A percentile compares a stretch with the other conserved stretches of the same genome.
phyloP scores from a whole-genome alignment of 192 early-diverging fungal species.

The Gonapodya prolifera region DNA sequence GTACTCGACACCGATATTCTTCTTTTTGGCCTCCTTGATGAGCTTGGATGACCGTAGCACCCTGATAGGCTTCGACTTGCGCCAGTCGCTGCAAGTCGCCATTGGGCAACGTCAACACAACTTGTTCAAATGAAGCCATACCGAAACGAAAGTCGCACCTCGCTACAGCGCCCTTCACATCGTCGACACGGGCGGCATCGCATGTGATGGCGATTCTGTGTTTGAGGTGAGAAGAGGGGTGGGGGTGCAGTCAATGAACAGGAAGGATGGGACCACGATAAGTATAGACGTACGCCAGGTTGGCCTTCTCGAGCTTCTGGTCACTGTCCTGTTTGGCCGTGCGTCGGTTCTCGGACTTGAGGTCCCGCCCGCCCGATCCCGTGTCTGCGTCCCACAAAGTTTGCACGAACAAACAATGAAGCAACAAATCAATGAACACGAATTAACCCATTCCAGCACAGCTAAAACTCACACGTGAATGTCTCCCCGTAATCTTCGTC shows the following conservation, averaged over 20 bases:
- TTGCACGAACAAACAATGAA: no score
- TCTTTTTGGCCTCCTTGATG: conserved; percentile 17
- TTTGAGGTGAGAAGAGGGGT: background rate
- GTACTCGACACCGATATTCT: conserved; percentile 10
- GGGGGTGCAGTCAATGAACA: background rate
- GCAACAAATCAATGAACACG: background rate
- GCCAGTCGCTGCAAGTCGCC: background rate
- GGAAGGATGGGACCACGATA: background rate
- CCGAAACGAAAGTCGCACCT: background rate
- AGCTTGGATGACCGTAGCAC: conserved; percentile 40
- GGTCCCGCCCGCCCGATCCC: conserved; percentile 48
- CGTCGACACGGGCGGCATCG: conserved; percentile 8
- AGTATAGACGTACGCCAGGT: conserved; percentile 21
- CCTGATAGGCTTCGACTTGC: conserved; percentile 33
- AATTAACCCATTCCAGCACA: background rate
- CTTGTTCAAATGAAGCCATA: background rate
- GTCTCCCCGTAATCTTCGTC: conserved; percentile 49
- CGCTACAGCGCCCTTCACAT: background rate
- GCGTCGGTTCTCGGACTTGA: conserved; percentile 36
- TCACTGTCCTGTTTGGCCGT: conserved; percentile 33
- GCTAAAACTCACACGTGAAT: conserved; percentile 28
- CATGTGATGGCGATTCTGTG: conserved; percentile 34
- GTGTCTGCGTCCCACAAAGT: no score
- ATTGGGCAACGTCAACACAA: background rate
- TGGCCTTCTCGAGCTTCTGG: conserved; percentile 43